Evolutionary conservation across 495 filamentous ascomycete genomes (phyloP).

Genomic region (Hyphodiscus hymeniophilus): DNA sequence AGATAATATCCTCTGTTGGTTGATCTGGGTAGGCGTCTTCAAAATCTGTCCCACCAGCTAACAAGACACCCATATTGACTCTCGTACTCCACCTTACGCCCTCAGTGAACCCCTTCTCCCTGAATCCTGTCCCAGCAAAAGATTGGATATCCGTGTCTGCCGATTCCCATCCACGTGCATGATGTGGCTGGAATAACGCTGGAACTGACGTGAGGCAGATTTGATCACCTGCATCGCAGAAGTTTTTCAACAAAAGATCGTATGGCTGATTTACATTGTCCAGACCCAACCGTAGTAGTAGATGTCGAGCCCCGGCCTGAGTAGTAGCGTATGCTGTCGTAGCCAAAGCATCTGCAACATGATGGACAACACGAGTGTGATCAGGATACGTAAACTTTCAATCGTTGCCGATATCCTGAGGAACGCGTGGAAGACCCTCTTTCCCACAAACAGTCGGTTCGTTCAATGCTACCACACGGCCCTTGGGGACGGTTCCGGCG

Average conservation of each 20-base stretch:
- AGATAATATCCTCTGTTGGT: too few species aligned
- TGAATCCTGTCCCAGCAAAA: neutral
- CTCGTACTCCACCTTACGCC: conserved; percentile 3
- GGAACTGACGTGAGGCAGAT: conserved; percentile 45
- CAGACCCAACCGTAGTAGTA: conserved; percentile 50
- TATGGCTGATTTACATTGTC: conserved; percentile 51
- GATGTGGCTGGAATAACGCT: conserved; percentile 48
- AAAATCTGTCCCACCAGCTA: neutral
- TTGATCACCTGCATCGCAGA: conserved; percentile 51
- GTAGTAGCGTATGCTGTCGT: conserved; percentile 1
- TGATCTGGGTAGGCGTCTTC: neutral
- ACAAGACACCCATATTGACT: conserved; percentile 1
- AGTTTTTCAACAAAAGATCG: conserved; percentile 50
- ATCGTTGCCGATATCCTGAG: neutral
- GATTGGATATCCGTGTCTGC: conserved; percentile 35
- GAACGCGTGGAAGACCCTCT: neutral
- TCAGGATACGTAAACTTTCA: neutral
- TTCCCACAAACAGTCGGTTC: neutral
- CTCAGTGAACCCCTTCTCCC: neutral
- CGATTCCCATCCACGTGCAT: conserved; percentile 50
- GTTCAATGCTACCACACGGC: neutral
- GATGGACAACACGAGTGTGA: conserved; percentile 3
- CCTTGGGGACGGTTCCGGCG: neutral
- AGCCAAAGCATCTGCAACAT: conserved; percentile 1
- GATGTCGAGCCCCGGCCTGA: conserved; percentile 32